A percentile compares a stretch with the other conserved stretches of the same genome.
These are phyloP conservation scores for Sclerotinia borealis DNA, from an alignment of 2,329 filamentous ascomycete species.

Conservation along the genomic window DNA sequence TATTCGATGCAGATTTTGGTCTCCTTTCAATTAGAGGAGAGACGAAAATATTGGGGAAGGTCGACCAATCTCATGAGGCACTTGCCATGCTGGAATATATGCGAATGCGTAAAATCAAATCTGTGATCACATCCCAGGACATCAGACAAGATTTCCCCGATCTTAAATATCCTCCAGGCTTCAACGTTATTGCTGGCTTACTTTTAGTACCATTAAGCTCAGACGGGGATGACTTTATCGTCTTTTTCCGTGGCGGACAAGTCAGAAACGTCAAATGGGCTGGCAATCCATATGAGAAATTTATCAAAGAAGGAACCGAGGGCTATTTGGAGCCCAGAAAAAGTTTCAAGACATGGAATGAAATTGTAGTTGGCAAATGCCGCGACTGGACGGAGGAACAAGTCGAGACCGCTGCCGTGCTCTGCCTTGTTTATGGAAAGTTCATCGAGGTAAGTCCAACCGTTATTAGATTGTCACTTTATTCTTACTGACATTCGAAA, in stretches of 20 bases:
- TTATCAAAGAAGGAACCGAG: constrained; percentile 63
- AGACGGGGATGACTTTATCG: constrained; percentile 77
- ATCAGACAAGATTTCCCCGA: constrained; percentile 74
- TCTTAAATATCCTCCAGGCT: constrained; percentile 71
- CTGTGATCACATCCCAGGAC: constrained; percentile 73
- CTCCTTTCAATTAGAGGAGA: constrained; percentile 80
- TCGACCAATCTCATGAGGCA: constrained; percentile 74
- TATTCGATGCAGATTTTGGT: constrained; percentile 85
- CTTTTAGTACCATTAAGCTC: constrained; percentile 75
- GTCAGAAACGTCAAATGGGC: constrained; percentile 72
- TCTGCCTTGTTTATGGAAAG: constrained; percentile 76
- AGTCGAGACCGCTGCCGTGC: constrained; percentile 78
- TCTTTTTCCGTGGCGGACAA: constrained; percentile 79
- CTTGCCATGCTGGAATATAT: constrained; percentile 81
- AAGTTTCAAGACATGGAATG: constrained; percentile 75
- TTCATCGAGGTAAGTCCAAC: constrained; percentile 68
- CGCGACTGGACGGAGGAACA: constrained; percentile 87
- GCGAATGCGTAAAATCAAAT: constrained; percentile 65
- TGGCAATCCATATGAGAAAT: constrained; percentile 79
- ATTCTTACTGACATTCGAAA: not conserved
- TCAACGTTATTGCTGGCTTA: constrained; percentile 69
- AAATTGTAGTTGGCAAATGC: constrained; percentile 69
- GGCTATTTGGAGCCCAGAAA: constrained; percentile 71
- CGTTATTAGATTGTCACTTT: not conserved
- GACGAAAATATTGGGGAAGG: constrained; percentile 73